phyloP scores from a whole-genome alignment of 1,139 yeast species.

The Saccharomyces hybrid region DNA sequence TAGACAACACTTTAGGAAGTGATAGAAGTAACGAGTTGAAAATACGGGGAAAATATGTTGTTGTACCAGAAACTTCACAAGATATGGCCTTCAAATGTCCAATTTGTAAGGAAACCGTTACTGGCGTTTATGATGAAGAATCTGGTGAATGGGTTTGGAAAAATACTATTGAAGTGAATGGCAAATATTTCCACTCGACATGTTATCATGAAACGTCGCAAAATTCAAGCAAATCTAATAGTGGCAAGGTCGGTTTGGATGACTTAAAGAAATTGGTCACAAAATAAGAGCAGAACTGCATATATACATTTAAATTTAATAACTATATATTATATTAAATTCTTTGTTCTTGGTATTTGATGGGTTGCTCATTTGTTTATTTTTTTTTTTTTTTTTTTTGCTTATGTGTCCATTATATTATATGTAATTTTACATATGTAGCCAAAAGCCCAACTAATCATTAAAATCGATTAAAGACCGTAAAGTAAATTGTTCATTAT shows the following conservation, averaged over 20 bases:
- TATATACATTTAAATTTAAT: neutral
- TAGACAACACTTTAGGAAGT: neutral
- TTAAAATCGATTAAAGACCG: neutral
- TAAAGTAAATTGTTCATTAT: neutral
- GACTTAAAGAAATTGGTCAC: slow-evolving; percentile 18
- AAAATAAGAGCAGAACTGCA: neutral
- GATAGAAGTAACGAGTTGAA: slow-evolving; percentile 7
- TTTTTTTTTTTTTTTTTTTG: neutral
- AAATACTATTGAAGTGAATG: slow-evolving; percentile 64
- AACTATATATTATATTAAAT: neutral
- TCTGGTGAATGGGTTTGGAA: slow-evolving; percentile 96
- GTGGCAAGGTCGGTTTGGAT: slow-evolving; percentile 17
- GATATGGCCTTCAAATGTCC: slow-evolving; percentile 73
- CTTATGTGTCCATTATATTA: neutral
- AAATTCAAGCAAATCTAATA: slow-evolving; percentile 18
- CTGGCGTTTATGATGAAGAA: slow-evolving; percentile 79
- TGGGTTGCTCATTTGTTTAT: neutral
- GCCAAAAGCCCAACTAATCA: neutral
- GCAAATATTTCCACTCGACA: slow-evolving; percentile 70
- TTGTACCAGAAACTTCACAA: slow-evolving; percentile 63
- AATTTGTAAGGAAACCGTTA: slow-evolving; percentile 76
- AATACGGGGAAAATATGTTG: slow-evolving; percentile 37
- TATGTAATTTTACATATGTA: neutral
- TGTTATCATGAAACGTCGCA: slow-evolving; percentile 71
- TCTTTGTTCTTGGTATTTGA: neutral